These are phyloP conservation scores for Haplosporangium gracile DNA, from an alignment of 192 early-diverging fungal genomes.

Conservation along the genomic window DNA sequence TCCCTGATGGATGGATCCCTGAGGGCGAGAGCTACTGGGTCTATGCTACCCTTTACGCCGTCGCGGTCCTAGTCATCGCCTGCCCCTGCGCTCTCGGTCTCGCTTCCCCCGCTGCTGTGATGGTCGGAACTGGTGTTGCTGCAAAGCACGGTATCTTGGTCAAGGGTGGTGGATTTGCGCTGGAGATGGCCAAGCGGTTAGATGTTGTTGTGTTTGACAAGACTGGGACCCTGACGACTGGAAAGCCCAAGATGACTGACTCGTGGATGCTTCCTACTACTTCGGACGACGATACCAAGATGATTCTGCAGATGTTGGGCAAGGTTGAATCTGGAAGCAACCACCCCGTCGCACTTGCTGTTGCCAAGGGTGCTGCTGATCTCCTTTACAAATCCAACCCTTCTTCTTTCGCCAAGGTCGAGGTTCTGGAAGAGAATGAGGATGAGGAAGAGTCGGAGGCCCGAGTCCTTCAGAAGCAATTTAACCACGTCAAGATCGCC, in stretches of 20 bases:
- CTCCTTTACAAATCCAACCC: constrained; percentile 12
- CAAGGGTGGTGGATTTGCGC: constrained; percentile 81
- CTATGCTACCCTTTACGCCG: constrained; percentile 68
- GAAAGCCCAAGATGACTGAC: constrained; percentile 75
- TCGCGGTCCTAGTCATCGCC: constrained; percentile 78
- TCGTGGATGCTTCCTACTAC: constrained; percentile 18
- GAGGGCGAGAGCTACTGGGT: constrained; percentile 58
- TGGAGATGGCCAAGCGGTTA: constrained; percentile 74
- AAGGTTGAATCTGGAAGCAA: constrained; percentile 68
- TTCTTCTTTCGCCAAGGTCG: background rate
- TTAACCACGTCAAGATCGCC: constrained; percentile 58
- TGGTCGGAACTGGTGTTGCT: constrained; percentile 81
- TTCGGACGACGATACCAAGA: constrained; percentile 18
- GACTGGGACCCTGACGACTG: constrained; percentile 83
- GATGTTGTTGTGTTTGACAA: constrained; percentile 86
- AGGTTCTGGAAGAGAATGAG: constrained; percentile 13
- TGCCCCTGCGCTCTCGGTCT: constrained; percentile 81
- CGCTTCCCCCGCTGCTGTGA: constrained; percentile 79
- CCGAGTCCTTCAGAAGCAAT: constrained; percentile 31
- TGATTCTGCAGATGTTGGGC: constrained; percentile 58
- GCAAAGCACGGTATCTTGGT: constrained; percentile 74
- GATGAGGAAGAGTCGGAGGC: constrained; percentile 22
- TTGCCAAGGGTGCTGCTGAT: constrained; percentile 45
- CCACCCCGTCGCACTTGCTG: constrained; percentile 80
- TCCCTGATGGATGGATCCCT: constrained; percentile 60